phyloP scores from a whole-genome alignment of 164 flowering plant genomes.

The grape (Vitis vinifera) region DNA sequence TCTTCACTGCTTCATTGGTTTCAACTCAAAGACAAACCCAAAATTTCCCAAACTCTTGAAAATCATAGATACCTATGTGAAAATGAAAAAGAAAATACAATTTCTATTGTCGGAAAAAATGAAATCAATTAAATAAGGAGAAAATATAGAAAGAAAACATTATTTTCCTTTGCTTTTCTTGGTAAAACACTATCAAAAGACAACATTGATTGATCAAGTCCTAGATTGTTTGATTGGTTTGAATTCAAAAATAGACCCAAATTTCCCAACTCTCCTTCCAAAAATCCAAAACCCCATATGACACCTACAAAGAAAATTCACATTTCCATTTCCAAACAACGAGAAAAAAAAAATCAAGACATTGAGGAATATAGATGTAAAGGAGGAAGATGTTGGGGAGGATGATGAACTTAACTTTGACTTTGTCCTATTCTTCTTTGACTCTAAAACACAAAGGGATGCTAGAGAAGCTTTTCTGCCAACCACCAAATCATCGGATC shows the following conservation, averaged over 20 bases:
- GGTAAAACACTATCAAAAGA: too few species aligned
- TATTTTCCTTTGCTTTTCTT: too few species aligned
- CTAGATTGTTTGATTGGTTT: neutral
- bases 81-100: too few species aligned
- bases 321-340: neutral
- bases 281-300: neutral
- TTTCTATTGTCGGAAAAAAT: too few species aligned
- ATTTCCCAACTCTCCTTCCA: neutral
- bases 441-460: constrained; percentile 56
- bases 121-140: too few species aligned
- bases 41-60: too few species aligned
- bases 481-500: constrained; percentile 66
- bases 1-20: too few species aligned
- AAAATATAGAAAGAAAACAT: too few species aligned
- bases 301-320: neutral
- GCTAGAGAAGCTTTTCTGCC: constrained; percentile 48
- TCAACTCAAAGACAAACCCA: too few species aligned
- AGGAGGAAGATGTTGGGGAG: constrained; percentile 29
- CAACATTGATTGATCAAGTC: too few species aligned
- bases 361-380: constrained; percentile 10
- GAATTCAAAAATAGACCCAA: neutral
- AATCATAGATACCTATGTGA: too few species aligned
- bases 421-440: neutral
- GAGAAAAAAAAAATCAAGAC: neutral
- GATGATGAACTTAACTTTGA: constrained; percentile 16